These are phyloP conservation scores for Boletus vinaceobasis DNA, from an alignment of 768 basidiomycete genomes.

Conservation along the genomic window DNA sequence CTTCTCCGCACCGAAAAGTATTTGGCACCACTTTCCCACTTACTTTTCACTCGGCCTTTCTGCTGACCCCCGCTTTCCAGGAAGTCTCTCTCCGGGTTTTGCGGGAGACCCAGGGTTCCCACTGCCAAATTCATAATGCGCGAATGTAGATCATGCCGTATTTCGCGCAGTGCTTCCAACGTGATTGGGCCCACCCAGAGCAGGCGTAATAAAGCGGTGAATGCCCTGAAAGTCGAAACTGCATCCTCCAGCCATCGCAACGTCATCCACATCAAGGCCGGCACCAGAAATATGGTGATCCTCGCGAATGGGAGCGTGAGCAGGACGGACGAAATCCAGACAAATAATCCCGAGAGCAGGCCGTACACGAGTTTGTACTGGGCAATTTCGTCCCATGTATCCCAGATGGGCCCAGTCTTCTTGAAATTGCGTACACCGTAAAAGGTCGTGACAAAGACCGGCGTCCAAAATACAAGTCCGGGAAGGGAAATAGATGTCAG, in stretches of 20 bases:
- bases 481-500: conserved; percentile 68
- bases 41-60: conserved; percentile 62
- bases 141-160: conserved; percentile 55
- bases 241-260: conserved; percentile 88
- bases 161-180: conserved; percentile 50
- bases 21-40: conserved; percentile 66
- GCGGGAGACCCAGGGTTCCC: conserved; percentile 55
- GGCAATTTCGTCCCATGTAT: conserved; percentile 88
- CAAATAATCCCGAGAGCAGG: conserved; percentile 64
- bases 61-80: conserved; percentile 54
- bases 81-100: conserved; percentile 68
- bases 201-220: conserved; percentile 57
- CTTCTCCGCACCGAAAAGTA: conserved; percentile 80
- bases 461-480: conserved; percentile 79
- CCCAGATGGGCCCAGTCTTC: conserved; percentile 76
- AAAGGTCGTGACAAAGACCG: conserved; percentile 69
- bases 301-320: conserved; percentile 61
- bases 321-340: conserved; percentile 55
- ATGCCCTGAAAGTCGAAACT: conserved; percentile 74
- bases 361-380: conserved; percentile 88
- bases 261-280: conserved; percentile 84
- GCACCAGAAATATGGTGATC: conserved; percentile 59
- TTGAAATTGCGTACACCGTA: conserved; percentile 73
- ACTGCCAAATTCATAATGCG: conserved; percentile 67
- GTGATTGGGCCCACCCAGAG: conserved; percentile 58